Base-by-base conservation (phyloP, 2,329 filamentous ascomycete species). In the Fusarium verticillioides region DNA sequence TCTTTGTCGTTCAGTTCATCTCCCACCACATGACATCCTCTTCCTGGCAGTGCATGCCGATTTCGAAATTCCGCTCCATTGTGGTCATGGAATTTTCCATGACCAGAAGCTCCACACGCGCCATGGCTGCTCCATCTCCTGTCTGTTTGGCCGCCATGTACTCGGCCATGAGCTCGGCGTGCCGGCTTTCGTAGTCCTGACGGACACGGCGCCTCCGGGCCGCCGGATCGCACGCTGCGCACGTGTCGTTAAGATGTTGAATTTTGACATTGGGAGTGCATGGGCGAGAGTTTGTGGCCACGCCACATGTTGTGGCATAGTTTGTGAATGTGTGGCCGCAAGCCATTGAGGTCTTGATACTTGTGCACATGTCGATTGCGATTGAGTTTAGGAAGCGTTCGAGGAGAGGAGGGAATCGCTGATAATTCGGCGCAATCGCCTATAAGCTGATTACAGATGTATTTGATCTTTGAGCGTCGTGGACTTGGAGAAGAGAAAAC, bases 161-260 rank as follows among this genome's bases (percentile, higher is more conserved):
- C 19, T 64, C 65, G 30, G 39, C 53, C 72, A 80, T 77, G 37
- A 83, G 64, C 50, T 64, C 63, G 16, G 70, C 69, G 36, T 78
- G 79, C 8, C 77, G 66, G n/a, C 56, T 63, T 47, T 81, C 78
- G 50, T 81, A 77, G 28, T 78, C 50, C 40, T 73, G 69, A 49
- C 73, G 69, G 44, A 77, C 61, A 15, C 76, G 63, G 66, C 75
- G 76, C 23, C 80, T 78, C 42, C 66, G 74, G 28, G 77, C 75
- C 2, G 76, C 75, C 1, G 80, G 78, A 56, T 84, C 81, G 67
- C 83, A 85, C 10, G 69, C 57, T 12, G 81, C 79, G 73, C 83
- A 84, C n/a, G 80, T 82, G 70, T 82, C 82, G 46, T 79, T 65
- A 47, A 84, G 58, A 61, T 77, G 78, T 18, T 63, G 66, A 30